Base-by-base conservation (phyloP, 495 filamentous ascomycete genomes). In the Trichodelitschia bisporula region DNA sequence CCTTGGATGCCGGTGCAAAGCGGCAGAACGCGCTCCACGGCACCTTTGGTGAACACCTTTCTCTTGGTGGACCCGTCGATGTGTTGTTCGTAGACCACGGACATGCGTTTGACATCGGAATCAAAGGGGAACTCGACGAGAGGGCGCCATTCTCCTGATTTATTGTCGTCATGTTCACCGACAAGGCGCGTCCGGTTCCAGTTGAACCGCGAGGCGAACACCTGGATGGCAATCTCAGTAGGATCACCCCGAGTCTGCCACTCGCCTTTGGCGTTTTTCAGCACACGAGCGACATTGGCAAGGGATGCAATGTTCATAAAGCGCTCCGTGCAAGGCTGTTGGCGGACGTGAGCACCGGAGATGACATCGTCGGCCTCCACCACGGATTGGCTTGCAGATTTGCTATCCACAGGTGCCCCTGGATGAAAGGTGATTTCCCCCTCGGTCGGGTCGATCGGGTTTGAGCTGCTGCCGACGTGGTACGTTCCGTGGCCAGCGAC, bases 71-170 rank as follows among this genome's bases (percentile, higher is more conserved):
- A 42, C 5, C 14, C 14, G 6, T 40, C 43, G 10, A 40, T 33
- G 9, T 29, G 34, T 30, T 60, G 41, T 21, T 47, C 48, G 46
- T 61, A 63, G 17, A 65, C 45, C 20, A 69, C 62, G 12, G 55
- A 61, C 64, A 71, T 68, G 34, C 57, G 56, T 43, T 72, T 72
- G 33, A 58, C 51, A 18, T 58, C 57, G 2, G 66, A 71, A 42
- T 69, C 64, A 41, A 71, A 72, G 3, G 64, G 61, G 31, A 67
- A 59, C 36, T 72, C 66, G 4, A 50, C 52, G 4, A 66, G 20
- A 29, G 55, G 42, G 3, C 53, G 42, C 45, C 51, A 50, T 18
- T 61, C 42, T 1, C 34, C 50, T 1, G 32, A 8, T 12, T 8
- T 25, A 8, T 12, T 8, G 8, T 12, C 8, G 12, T 25, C 21